Conservation (phyloP, 768 basidiomycete genomes). For the Hygrophoropsis aurantiaca region DNA sequence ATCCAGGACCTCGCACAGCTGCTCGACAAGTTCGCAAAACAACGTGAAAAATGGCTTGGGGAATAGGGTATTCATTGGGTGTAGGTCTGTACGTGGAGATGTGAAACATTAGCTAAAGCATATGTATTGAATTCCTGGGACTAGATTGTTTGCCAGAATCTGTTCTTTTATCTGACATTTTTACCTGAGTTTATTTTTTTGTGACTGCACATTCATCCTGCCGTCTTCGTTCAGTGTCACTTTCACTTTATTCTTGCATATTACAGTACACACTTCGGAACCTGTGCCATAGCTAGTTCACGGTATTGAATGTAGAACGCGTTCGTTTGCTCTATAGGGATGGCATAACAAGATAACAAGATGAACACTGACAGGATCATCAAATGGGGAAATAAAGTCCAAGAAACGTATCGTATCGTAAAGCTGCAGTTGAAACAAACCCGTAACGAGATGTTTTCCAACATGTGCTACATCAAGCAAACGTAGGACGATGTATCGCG, state of each 20-base stretch:
- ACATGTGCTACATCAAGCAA: background rate
- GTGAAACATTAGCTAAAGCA: slow-evolving; percentile 25
- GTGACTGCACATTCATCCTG: slow-evolving; percentile 10
- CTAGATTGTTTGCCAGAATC: slow-evolving; percentile 27
- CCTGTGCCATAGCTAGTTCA: slow-evolving; percentile 9
- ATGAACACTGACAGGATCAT: slow-evolving; percentile 4
- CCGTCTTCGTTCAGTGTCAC: slow-evolving; percentile 11
- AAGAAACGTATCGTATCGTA: background rate
- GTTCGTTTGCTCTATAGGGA: background rate
- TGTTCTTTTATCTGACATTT: slow-evolving; percentile 26
- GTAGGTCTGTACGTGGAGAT: slow-evolving; percentile 15
- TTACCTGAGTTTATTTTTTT: slow-evolving; percentile 13
- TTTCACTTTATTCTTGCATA: slow-evolving; percentile 17
- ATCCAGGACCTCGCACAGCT: slow-evolving; percentile 83
- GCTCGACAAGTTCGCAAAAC: slow-evolving; percentile 91
- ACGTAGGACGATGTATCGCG: slow-evolving; percentile 1
- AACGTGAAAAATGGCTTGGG: slow-evolving; percentile 89
- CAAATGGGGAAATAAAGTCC: slow-evolving; percentile 1
- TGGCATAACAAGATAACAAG: slow-evolving; percentile 1
- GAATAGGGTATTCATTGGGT: slow-evolving; percentile 47
- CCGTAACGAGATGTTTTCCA: background rate
- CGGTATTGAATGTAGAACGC: slow-evolving; percentile 12
- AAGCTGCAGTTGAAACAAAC: too few species aligned
- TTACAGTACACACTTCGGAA: slow-evolving; percentile 24
- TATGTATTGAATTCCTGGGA: slow-evolving; percentile 34